Evolutionary conservation across 768 basidiomycete species (phyloP), one percentile per base, ranked within the genome.

Genomic region (Cystofilobasidium bisporidii): DNA sequence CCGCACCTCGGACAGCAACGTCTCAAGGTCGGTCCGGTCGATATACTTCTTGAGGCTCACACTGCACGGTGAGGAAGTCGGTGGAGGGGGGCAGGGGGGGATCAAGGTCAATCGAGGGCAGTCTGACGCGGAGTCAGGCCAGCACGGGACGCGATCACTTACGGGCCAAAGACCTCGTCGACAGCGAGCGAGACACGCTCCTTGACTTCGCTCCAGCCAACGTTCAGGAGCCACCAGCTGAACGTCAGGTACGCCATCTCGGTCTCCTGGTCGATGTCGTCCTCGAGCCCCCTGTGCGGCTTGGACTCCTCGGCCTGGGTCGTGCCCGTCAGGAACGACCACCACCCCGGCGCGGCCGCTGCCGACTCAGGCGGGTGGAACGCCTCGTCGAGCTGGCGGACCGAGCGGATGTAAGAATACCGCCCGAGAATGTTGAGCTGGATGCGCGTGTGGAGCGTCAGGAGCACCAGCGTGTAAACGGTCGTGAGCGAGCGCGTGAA

Each of bases 211-310:
- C 86, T 88, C 91, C 92, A 94, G 0, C 93, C 91, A 4, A 91
- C 87, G 74, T 96, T 86, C 64, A 94, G 73, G 14, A 94, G 80
- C 91, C 91, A 94, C 91, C 91, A 97, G 45, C 86, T 88, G 72
- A 93, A 82, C 0, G 88, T 90, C 60, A 96, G 79, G 74, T 85
- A 97, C 73, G 85, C 84, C 69, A 83, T 80, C 76, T 93, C 91
- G 8, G 85, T 83, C 63, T 87, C 87, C 41, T 86, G 40, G 76
- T 79, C 72, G 60, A 71, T 55, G 47, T 65, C 63, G 47, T 57
- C 28, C 26, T 55, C 70, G n/a, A 57, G 28, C 63, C 61, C 64
- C n/a, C 77, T 72, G 24, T 75, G 72, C 10, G 77, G 74, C n/a
- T 61, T 53, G 6, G n/a, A n/a, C n/a, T 77, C 75, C 20, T 61